These are phyloP conservation scores for Tulasnella sp. DNA, from an alignment of 768 basidiomycete species.

Conservation along the genomic window DNA sequence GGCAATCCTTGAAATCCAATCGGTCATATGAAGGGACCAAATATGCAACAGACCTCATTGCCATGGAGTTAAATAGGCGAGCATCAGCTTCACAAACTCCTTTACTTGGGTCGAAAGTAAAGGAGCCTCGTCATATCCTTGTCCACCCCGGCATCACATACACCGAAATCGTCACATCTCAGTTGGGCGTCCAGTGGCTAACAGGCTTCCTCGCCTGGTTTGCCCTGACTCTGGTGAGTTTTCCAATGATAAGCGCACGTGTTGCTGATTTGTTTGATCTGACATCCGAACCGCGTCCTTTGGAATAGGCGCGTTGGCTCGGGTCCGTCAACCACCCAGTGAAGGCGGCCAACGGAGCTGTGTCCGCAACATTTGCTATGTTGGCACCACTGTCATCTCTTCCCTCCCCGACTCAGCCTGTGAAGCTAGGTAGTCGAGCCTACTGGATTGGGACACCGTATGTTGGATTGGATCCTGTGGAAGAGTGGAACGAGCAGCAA, in stretches of 20 bases:
- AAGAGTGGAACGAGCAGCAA: not conserved
- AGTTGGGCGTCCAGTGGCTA: conserved; percentile 9
- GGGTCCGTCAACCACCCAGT: conserved; percentile 63
- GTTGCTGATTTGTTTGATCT: too few relatives aligned
- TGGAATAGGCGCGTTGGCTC: conserved; percentile 46
- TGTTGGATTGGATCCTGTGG: not conserved
- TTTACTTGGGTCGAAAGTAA: too few relatives aligned
- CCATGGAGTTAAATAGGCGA: conserved; percentile 27
- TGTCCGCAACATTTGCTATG: conserved; percentile 53
- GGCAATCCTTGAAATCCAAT: conserved; percentile 51
- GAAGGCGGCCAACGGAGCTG: conserved; percentile 48
- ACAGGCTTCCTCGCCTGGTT: not conserved
- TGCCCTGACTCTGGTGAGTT: too few relatives aligned
- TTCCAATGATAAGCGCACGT: too few relatives aligned
- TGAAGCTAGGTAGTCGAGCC: conserved; percentile 5
- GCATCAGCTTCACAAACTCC: conserved; percentile 27
- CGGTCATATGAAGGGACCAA: conserved; percentile 63
- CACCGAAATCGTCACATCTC: conserved; percentile 41
- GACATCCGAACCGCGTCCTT: too few relatives aligned
- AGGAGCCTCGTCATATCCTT: conserved; percentile 40
- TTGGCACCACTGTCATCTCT: conserved; percentile 47
- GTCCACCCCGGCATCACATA: conserved; percentile 59
- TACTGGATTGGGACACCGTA: not conserved
- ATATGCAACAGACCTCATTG: conserved; percentile 65
- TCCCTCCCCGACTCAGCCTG: conserved; percentile 23